Evolutionary conservation across 73 alveolate genomes (phyloP).

Genomic region (Urostyla sp.): DNA sequence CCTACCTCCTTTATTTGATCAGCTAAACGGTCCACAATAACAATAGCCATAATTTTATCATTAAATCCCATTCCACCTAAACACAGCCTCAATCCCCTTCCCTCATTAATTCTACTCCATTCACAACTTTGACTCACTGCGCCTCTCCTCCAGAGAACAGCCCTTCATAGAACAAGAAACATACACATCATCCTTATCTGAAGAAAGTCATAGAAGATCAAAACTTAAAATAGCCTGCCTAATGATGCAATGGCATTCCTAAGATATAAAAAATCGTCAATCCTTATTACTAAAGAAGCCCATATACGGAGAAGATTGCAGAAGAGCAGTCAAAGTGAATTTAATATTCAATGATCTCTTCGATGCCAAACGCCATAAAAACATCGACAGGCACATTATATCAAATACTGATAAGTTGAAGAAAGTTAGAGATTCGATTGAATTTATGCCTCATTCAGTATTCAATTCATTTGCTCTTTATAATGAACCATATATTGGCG

Average conservation of each 20-base stretch:
- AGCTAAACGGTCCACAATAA: too few relatives aligned
- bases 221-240: conserved; percentile 18
- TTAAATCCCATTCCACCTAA: conserved; percentile 50
- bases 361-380: conserved; percentile 49
- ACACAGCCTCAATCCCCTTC: conserved; percentile 66
- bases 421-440: too few relatives aligned
- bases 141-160: conserved; percentile 14
- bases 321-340: conserved; percentile 45
- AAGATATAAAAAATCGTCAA: conserved; percentile 17
- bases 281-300: conserved; percentile 25
- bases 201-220: background rate
- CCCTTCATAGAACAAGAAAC: conserved; percentile 32
- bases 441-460: too few relatives aligned
- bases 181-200: conserved; percentile 44
- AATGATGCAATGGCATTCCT: conserved; percentile 45
- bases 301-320: conserved; percentile 48
- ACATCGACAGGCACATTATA: conserved; percentile 5
- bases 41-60: conserved; percentile 41
- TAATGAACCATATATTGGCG: too few relatives aligned
- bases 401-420: background rate
- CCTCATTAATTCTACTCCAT: conserved; percentile 51
- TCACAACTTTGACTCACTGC: conserved; percentile 38
- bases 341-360: conserved; percentile 37
- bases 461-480: conserved; percentile 43
- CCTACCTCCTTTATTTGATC: conserved; percentile 33